phyloP scores from a whole-genome alignment of 2,329 filamentous ascomycete species.

The Stagonosporopsis chrysanthemi region DNA sequence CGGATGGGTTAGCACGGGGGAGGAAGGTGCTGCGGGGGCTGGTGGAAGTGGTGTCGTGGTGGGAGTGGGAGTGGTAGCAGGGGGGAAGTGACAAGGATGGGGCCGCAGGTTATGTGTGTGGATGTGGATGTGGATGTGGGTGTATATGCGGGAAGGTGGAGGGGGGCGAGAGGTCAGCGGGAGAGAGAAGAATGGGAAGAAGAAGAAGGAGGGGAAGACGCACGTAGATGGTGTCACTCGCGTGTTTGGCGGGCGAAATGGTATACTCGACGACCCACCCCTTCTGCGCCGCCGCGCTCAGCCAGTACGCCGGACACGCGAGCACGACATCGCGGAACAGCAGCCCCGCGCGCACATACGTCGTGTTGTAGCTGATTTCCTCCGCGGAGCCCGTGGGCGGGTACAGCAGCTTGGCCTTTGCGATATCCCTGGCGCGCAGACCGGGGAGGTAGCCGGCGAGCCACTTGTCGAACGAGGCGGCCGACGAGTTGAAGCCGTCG shows the following conservation, averaged over 20 bases:
- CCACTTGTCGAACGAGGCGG: conserved; percentile 61
- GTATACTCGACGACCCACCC: conserved; percentile 67
- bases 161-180: background rate
- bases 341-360: conserved; percentile 62
- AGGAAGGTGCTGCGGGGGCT: too few species aligned
- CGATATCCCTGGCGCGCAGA: conserved; percentile 52
- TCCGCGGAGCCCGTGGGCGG: conserved; percentile 58
- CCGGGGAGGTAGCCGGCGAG: conserved; percentile 62
- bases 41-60: too few species aligned
- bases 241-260: conserved; percentile 66
- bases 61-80: too few species aligned
- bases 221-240: conserved; percentile 64
- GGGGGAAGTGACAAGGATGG: too few species aligned
- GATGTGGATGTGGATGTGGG: too few species aligned
- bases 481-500: conserved; percentile 60
- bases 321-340: conserved; percentile 67
- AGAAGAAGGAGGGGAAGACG: background rate
- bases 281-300: conserved; percentile 54
- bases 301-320: conserved; percentile 67
- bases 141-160: too few species aligned
- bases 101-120: too few species aligned
- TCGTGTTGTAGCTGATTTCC: conserved; percentile 59
- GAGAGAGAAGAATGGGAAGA: background rate
- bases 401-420: conserved; percentile 56
- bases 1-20: background rate